These are phyloP conservation scores for Rickenella mellea DNA, from an alignment of 768 basidiomycete genomes.

Conservation along the genomic window DNA sequence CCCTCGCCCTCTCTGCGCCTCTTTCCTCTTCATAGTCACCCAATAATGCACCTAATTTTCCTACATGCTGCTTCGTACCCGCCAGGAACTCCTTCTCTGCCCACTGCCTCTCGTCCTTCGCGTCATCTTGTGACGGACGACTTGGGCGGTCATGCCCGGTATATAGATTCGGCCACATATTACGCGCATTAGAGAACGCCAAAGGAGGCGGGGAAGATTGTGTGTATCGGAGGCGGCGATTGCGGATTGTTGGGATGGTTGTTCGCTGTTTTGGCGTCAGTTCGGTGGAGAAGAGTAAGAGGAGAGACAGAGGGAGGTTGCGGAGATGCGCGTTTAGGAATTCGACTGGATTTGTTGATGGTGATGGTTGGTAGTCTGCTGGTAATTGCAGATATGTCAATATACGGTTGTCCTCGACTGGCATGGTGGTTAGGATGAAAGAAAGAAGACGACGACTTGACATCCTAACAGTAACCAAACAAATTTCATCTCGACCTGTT, in stretches of 20 bases:
- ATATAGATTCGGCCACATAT: slow-evolving; percentile 63
- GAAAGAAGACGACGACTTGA: too few relatives aligned
- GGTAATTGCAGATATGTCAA: slow-evolving; percentile 51
- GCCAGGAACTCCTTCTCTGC: slow-evolving; percentile 50
- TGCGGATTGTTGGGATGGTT: slow-evolving; percentile 53
- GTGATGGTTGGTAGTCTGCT: slow-evolving; percentile 49
- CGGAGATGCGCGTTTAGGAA: slow-evolving; percentile 55
- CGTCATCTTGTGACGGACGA: slow-evolving; percentile 42
- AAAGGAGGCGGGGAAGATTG: slow-evolving; percentile 47
- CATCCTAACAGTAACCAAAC: too few relatives aligned
- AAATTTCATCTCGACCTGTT: too few relatives aligned
- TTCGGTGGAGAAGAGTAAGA: slow-evolving; percentile 29
- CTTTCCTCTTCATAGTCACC: slow-evolving; percentile 74
- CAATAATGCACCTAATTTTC: slow-evolving; percentile 58
- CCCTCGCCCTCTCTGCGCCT: slow-evolving; percentile 51
- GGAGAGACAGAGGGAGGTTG: slow-evolving; percentile 60
- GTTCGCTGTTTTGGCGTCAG: slow-evolving; percentile 60
- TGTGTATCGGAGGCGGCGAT: slow-evolving; percentile 59
- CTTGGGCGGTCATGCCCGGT: slow-evolving; percentile 41
- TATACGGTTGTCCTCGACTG: too few relatives aligned
- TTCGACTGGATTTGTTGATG: slow-evolving; percentile 42
- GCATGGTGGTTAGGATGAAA: too few relatives aligned
- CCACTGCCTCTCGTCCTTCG: slow-evolving; percentile 63
- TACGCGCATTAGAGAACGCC: slow-evolving; percentile 39
- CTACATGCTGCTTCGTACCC: slow-evolving; percentile 43